Percentiles rank a stretch among this genome's conserved stretches.
phyloP scores from a whole-genome alignment of 2,329 filamentous ascomycete genomes.

The Trichoderma atroviride region DNA sequence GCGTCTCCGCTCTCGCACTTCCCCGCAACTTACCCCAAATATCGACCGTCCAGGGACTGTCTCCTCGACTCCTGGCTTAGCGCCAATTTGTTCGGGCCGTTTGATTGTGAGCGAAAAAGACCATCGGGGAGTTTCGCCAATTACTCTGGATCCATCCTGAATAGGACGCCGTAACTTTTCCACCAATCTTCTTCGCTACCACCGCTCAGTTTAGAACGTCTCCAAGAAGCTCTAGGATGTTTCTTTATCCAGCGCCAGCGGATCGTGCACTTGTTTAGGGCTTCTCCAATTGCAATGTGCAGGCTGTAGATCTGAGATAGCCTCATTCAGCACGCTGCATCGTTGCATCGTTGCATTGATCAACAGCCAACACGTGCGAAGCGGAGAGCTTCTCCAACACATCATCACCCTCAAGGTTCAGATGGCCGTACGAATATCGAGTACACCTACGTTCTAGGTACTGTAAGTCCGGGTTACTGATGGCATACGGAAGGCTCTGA shows the following conservation, averaged over 20 bases:
- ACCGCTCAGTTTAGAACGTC: background rate
- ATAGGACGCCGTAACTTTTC: slow-evolving; percentile 7
- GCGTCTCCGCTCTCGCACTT: slow-evolving; percentile 20
- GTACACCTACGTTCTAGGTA: background rate
- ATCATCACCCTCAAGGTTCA: background rate
- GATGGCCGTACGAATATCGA: background rate
- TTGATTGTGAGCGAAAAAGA: slow-evolving; percentile 15
- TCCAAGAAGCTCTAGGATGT: background rate
- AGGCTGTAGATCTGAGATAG: slow-evolving; percentile 2
- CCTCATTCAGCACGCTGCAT: slow-evolving; percentile 10
- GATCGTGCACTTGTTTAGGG: background rate
- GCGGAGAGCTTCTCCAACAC: slow-evolving; percentile 15
- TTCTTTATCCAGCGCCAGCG: background rate
- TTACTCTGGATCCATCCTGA: background rate
- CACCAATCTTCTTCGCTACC: slow-evolving; percentile 9
- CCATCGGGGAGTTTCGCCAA: slow-evolving; percentile 26
- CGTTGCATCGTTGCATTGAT: slow-evolving; percentile 18
- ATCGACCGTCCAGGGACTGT: background rate
- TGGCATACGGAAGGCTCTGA: background rate
- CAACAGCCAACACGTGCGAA: slow-evolving; percentile 13
- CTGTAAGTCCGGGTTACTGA: background rate
- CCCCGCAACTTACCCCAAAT: slow-evolving; percentile 21
- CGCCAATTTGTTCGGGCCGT: slow-evolving; percentile 25
- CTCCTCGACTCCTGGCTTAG: slow-evolving; percentile 11
- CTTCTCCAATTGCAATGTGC: background rate